phyloP scores from a whole-genome alignment of 202 grass and related monocot genomes.

The Eragrostis tef region DNA sequence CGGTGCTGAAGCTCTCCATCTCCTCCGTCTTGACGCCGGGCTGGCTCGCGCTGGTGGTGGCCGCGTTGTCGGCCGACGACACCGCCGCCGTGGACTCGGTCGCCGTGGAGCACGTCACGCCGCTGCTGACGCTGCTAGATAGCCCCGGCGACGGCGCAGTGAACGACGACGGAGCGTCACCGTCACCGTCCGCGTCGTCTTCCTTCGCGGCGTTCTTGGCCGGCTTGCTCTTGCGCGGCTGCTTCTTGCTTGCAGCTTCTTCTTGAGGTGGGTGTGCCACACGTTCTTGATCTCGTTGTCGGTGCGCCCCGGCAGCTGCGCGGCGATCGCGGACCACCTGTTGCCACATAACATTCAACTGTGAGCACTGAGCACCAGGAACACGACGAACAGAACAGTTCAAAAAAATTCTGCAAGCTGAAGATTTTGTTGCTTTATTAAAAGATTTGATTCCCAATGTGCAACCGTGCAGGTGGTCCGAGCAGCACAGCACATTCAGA shows the following conservation, averaged over 20 bases:
- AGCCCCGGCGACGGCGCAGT: conserved; percentile 45
- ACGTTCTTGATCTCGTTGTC: conserved; percentile 97
- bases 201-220: conserved; percentile 7
- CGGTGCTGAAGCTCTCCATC: conserved; percentile 57
- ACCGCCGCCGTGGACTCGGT: conserved; percentile 30
- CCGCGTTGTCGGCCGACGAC: conserved; percentile 36
- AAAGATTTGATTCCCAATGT: conserved; percentile 48
- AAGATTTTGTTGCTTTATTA: conserved; percentile 18
- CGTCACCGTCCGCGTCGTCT: neutral
- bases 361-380: conserved; percentile 17
- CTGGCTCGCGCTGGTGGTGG: conserved; percentile 8
- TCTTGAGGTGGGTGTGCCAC: conserved; percentile 86
- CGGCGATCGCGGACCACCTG: conserved; percentile 85
- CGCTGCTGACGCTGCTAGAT: conserved; percentile 59
- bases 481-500: neutral
- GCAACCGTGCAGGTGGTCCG: conserved; percentile 11
- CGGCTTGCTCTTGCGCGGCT: conserved; percentile 43
- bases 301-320: conserved; percentile 74
- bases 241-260: conserved; percentile 43
- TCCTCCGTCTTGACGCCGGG: conserved; percentile 23
- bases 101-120: conserved; percentile 44
- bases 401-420: neutral
- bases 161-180: neutral
- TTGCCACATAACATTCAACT: conserved; percentile 37
- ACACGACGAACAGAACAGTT: conserved; percentile 21